Evolutionary conservation across 352 stramenopile species (phyloP).

Genomic region (Globisporangium heterothallicum): DNA sequence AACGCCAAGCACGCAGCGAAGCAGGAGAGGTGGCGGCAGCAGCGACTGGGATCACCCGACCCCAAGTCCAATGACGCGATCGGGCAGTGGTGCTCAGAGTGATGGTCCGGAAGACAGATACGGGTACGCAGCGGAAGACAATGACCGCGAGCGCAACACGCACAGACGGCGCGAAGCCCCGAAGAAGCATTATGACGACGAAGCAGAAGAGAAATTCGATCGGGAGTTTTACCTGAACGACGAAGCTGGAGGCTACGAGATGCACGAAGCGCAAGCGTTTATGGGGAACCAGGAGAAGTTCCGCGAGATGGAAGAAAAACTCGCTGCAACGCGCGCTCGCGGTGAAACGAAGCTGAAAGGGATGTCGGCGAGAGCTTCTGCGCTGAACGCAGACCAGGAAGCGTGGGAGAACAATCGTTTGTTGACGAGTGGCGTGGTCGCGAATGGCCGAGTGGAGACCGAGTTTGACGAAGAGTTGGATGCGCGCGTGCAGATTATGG

Average conservation of each 20-base stretch:
- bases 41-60: conserved; percentile 50
- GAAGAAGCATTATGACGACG: conserved; percentile 78
- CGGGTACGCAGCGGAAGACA: conserved; percentile 12
- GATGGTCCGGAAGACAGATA: conserved; percentile 6
- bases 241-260: conserved; percentile 58
- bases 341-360: conserved; percentile 87
- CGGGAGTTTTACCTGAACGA: conserved; percentile 95
- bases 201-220: conserved; percentile 91
- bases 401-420: conserved; percentile 98
- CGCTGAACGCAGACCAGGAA: conserved; percentile 95
- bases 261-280: conserved; percentile 79
- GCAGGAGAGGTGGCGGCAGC: not conserved
- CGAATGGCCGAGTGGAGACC: conserved; percentile 56
- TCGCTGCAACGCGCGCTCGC: conserved; percentile 69
- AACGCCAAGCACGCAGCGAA: conserved; percentile 25
- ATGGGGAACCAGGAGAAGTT: conserved; percentile 91
- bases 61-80: conserved; percentile 29
- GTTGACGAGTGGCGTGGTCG: conserved; percentile 92
- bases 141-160: conserved; percentile 3
- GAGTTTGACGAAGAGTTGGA: conserved; percentile 94
- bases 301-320: conserved; percentile 83
- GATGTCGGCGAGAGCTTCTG: conserved; percentile 89
- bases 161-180: conserved; percentile 25
- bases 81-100: not conserved
- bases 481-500: conserved; percentile 93